These are phyloP conservation scores for Cucurbita argyrosperma DNA, from an alignment of 306 rosid genomes.

Conservation along the genomic window DNA sequence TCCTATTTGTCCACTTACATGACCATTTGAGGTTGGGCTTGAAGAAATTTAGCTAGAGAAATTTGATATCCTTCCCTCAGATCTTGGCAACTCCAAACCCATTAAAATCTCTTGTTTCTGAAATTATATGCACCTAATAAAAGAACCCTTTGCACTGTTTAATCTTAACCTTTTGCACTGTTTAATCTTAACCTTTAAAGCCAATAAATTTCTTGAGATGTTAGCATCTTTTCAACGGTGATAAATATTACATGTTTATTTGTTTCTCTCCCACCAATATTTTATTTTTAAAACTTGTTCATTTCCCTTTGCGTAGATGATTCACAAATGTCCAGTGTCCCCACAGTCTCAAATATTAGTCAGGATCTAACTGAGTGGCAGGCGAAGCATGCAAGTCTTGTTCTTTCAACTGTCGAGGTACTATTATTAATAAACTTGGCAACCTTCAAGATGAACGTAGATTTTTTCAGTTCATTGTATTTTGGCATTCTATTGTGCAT, in stretches of 20 bases:
- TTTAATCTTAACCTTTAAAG: background rate
- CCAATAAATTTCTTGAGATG: background rate
- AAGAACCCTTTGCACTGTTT: background rate
- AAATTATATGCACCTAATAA: background rate
- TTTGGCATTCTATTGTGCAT: background rate
- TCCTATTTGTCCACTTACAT: background rate
- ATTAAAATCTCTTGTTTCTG: background rate
- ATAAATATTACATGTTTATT: background rate
- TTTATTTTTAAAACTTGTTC: conserved; percentile 6
- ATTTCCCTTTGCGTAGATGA: conserved; percentile 35
- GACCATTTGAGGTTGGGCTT: background rate
- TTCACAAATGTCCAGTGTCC: conserved; percentile 29
- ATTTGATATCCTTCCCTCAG: background rate
- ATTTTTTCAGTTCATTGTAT: background rate
- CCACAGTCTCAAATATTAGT: conserved; percentile 45
- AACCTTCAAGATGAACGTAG: background rate
- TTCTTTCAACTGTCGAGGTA: conserved; percentile 57
- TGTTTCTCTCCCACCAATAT: background rate
- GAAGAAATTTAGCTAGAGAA: background rate
- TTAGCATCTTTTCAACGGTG: background rate
- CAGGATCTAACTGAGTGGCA: conserved; percentile 70
- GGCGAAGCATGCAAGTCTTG: conserved; percentile 50
- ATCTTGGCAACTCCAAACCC: background rate
- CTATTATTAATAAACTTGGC: background rate
- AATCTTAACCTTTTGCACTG: background rate